Evolutionary conservation across 371 early-diverging fungal species (phyloP).

Genomic region (Mortierella sp.): DNA sequence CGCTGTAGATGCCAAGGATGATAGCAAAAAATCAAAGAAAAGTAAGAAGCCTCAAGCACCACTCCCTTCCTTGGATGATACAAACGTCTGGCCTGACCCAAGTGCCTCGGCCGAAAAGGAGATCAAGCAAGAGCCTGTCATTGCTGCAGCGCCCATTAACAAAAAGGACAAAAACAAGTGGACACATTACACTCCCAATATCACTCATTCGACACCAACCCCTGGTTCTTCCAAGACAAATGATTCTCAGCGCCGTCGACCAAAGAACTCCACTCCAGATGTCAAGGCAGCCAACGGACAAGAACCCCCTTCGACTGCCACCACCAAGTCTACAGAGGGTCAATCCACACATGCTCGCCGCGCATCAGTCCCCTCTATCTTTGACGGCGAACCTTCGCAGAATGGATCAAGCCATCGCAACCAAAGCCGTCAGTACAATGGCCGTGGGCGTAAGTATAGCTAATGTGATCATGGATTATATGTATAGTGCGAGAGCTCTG

Average conservation of each 20-base stretch:
- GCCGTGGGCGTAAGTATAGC: slow-evolving; percentile 57
- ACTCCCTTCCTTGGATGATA: slow-evolving; percentile 30
- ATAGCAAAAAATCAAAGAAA: slow-evolving; percentile 54
- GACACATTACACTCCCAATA: slow-evolving; percentile 72
- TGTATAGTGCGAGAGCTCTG: background rate
- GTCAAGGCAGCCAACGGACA: slow-evolving; percentile 18
- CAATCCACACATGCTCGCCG: slow-evolving; percentile 38
- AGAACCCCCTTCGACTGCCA: background rate
- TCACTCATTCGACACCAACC: slow-evolving; percentile 68
- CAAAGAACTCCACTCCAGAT: slow-evolving; percentile 25
- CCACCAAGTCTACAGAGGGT: slow-evolving; percentile 21
- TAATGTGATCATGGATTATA: background rate
- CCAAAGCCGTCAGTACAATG: slow-evolving; percentile 35
- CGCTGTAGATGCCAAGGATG: slow-evolving; percentile 39
- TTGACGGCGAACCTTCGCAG: slow-evolving; percentile 43
- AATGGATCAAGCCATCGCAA: slow-evolving; percentile 24
- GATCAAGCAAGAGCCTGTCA: slow-evolving; percentile 37
- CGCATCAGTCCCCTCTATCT: slow-evolving; percentile 50
- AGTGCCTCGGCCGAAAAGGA: slow-evolving; percentile 54
- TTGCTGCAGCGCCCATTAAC: slow-evolving; percentile 40
- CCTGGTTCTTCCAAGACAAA: slow-evolving; percentile 37
- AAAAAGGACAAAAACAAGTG: slow-evolving; percentile 71
- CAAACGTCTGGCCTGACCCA: slow-evolving; percentile 47
- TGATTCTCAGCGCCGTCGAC: slow-evolving; percentile 32
- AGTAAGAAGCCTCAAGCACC: slow-evolving; percentile 56